Percentiles rank a stretch among this genome's conserved stretches.
Conservation (phyloP, 495 filamentous ascomycete species). For the Amniculicola lignicola region DNA sequence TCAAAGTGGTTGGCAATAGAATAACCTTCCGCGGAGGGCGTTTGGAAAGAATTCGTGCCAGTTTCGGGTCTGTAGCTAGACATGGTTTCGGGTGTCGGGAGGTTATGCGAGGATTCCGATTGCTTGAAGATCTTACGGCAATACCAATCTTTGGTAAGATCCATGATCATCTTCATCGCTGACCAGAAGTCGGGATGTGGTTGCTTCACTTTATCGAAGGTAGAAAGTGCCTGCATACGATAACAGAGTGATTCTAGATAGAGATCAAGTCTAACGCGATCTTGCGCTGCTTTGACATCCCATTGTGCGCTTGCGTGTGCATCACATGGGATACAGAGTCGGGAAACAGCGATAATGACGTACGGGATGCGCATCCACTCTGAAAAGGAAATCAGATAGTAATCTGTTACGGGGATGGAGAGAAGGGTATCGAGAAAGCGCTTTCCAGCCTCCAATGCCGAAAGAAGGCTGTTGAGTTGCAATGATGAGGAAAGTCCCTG, state of each 20-base stretch:
- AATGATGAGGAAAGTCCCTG: not conserved
- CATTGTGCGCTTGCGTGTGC: constrained; percentile 8
- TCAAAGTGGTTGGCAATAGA: no score
- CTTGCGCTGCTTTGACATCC: constrained; percentile 29
- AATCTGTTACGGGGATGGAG: constrained; percentile 18
- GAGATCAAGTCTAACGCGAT: constrained; percentile 25
- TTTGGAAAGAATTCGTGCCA: not conserved
- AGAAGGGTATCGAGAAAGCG: constrained; percentile 17
- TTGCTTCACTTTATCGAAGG: constrained; percentile 11
- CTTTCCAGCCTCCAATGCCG: constrained; percentile 21
- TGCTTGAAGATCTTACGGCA: constrained; percentile 9
- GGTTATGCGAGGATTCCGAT: not conserved
- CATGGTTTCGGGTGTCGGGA: constrained; percentile 15
- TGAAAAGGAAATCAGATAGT: constrained; percentile 20
- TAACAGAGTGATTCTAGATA: constrained; percentile 29
- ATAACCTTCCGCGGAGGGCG: not conserved
- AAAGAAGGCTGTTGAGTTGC: constrained; percentile 14
- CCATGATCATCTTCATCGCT: constrained; percentile 29
- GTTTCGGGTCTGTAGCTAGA: not conserved
- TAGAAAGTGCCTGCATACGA: constrained; percentile 21
- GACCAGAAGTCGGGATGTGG: constrained; percentile 25
- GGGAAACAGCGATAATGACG: constrained; percentile 16
- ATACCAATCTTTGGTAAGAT: constrained; percentile 23
- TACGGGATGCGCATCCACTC: constrained; percentile 27
- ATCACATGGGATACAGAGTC: constrained; percentile 19